Evolutionary conservation across 2,329 filamentous ascomycete genomes (phyloP).

Genomic region (Cryphonectria nitschkei): DNA sequence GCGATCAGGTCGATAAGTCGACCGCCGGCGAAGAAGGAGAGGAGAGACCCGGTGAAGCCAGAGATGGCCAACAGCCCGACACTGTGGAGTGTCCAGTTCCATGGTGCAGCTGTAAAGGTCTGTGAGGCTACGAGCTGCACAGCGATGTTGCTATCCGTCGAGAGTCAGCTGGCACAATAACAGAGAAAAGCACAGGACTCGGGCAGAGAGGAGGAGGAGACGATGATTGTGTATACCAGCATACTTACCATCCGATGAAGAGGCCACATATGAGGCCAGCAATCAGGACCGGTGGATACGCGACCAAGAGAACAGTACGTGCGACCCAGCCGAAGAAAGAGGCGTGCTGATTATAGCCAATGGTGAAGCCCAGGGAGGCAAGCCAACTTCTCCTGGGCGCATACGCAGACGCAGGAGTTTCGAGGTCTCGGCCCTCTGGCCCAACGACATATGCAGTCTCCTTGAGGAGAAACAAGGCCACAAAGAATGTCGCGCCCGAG

Average conservation of each 20-base stretch:
- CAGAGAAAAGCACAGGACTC: background rate
- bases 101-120: conserved; percentile 4
- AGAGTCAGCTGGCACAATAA: background rate
- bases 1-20: conserved; percentile 37
- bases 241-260: conserved; percentile 16
- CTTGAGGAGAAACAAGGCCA: conserved; percentile 14
- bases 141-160: conserved; percentile 13
- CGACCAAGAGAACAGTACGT: background rate
- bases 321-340: conserved; percentile 13
- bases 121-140: conserved; percentile 8
- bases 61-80: conserved; percentile 10
- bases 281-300: conserved; percentile 13
- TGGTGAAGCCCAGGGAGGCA: conserved; percentile 7
- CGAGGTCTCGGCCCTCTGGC: conserved; percentile 10
- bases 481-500: conserved; percentile 1
- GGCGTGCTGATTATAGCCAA: conserved; percentile 9
- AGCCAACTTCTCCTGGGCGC: conserved; percentile 1
- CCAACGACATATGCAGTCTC: conserved; percentile 12
- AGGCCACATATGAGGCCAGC: conserved; percentile 14
- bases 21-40: conserved; percentile 29
- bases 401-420: background rate
- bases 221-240: background rate
- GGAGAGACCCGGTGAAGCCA: conserved; percentile 13
- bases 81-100: conserved; percentile 16
- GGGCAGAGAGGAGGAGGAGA: background rate